Conservation (phyloP, 306 rosid genomes). For the Vigna trinervia region DNA sequence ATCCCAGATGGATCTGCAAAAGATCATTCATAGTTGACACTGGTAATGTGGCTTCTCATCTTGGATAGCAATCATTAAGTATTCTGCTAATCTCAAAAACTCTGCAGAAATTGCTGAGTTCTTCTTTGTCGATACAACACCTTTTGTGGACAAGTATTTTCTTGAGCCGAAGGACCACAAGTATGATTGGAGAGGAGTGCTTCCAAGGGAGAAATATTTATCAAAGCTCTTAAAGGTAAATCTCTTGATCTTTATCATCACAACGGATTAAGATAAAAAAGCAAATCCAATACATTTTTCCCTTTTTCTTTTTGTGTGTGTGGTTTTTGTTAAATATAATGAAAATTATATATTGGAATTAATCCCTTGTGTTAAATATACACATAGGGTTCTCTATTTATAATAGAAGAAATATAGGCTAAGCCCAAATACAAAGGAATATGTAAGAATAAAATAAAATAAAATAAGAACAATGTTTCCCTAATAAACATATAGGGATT, state of each 20-base stretch:
- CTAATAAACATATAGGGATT: no score
- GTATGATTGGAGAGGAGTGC: constrained; percentile 65
- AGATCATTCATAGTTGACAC: constrained; percentile 55
- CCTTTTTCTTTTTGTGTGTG: not conserved
- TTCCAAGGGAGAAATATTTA: constrained; percentile 51
- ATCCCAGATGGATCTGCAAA: constrained; percentile 57
- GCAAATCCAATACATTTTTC: not conserved
- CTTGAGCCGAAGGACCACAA: constrained; percentile 50
- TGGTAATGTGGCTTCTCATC: constrained; percentile 39
- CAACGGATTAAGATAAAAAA: constrained; percentile 8
- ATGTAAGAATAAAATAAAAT: no score
- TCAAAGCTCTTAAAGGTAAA: constrained; percentile 51
- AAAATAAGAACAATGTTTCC: no score
- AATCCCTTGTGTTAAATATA: no score
- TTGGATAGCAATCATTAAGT: not conserved
- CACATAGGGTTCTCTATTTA: no score
- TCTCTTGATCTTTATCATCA: not conserved
- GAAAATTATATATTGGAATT: no score
- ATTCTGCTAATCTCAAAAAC: not conserved
- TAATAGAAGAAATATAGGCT: no score
- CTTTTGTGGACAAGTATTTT: constrained; percentile 59
- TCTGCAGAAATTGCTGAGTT: constrained; percentile 52
- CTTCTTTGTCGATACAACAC: constrained; percentile 58
- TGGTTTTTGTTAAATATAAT: no score
- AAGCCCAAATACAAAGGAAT: no score